These are phyloP conservation scores for Mycena rebaudengoi DNA, from an alignment of 768 basidiomycete species.

Conservation along the genomic window DNA sequence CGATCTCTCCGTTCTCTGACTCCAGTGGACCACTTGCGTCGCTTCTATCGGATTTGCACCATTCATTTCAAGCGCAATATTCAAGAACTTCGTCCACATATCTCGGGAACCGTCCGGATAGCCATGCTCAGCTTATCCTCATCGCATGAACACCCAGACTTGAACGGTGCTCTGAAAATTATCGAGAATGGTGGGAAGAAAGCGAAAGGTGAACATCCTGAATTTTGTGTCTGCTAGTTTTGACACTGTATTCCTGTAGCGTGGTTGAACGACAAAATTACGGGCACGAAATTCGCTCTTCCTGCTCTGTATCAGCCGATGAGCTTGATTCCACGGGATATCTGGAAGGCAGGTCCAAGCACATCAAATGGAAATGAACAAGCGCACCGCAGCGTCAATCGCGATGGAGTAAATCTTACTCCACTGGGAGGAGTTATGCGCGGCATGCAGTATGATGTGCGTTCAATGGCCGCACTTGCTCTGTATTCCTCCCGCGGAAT, in stretches of 20 bases:
- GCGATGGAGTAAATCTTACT: neutral
- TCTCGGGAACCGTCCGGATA: slow-evolving; percentile 20
- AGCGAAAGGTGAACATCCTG: slow-evolving; percentile 25
- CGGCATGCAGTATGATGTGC: neutral
- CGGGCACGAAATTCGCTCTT: slow-evolving; percentile 24
- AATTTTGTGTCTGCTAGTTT: neutral
- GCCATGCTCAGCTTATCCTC: slow-evolving; percentile 36
- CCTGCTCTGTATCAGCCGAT: slow-evolving; percentile 33
- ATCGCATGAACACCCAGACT: slow-evolving; percentile 19
- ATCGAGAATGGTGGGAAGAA: slow-evolving; percentile 30
- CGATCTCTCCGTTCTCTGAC: too few species aligned
- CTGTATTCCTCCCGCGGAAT: neutral
- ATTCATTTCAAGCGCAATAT: too few species aligned
- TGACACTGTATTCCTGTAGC: slow-evolving; percentile 17
- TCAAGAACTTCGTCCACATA: too few species aligned
- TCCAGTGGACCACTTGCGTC: too few species aligned
- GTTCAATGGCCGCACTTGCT: neutral
- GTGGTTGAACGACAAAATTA: slow-evolving; percentile 36
- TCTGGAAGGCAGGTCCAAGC: slow-evolving; percentile 32
- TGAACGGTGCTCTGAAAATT: slow-evolving; percentile 18
- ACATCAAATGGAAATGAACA: slow-evolving; percentile 33
- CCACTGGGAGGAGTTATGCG: neutral
- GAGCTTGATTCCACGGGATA: slow-evolving; percentile 33
- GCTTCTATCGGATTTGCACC: too few species aligned
- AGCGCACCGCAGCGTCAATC: slow-evolving; percentile 16